These are phyloP conservation scores for Dothiorella sarmentorum DNA, from an alignment of 2,329 filamentous ascomycete genomes.

Conservation along the genomic window DNA sequence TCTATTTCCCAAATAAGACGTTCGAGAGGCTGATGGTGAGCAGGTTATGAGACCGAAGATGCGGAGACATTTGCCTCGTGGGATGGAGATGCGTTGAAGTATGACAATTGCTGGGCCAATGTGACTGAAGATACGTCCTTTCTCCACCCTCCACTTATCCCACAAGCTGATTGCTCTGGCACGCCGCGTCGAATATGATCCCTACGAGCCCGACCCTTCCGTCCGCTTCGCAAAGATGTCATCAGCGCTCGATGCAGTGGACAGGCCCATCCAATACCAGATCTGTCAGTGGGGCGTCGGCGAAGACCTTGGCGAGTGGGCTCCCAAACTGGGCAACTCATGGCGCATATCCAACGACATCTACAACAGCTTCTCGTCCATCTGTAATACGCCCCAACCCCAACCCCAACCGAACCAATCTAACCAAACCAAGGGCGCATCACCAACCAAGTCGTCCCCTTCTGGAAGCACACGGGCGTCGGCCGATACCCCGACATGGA, in stretches of 20 bases:
- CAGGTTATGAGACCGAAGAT: slow-evolving; percentile 24
- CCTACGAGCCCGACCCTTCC: slow-evolving; percentile 3
- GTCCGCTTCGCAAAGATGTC: slow-evolving; percentile 21
- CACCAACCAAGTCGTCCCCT: slow-evolving; percentile 33
- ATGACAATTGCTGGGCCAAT: slow-evolving; percentile 49
- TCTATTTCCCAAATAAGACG: slow-evolving; percentile 30
- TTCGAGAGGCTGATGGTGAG: slow-evolving; percentile 27
- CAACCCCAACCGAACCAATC: too few species aligned
- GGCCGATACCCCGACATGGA: slow-evolving; percentile 27
- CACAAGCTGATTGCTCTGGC: background rate
- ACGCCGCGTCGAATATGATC: background rate
- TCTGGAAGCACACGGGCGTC: slow-evolving; percentile 27
- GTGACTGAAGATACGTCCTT: slow-evolving; percentile 22
- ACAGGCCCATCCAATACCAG: slow-evolving; percentile 26
- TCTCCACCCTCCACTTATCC: too few species aligned
- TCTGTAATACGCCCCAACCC: too few species aligned
- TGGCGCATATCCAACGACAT: slow-evolving; percentile 25
- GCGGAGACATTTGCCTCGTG: slow-evolving; percentile 28
- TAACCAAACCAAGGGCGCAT: too few species aligned
- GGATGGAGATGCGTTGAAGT: slow-evolving; percentile 47
- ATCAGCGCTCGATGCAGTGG: slow-evolving; percentile 22
- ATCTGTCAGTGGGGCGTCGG: slow-evolving; percentile 28
- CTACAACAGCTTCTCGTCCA: slow-evolving; percentile 4
- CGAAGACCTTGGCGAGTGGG: slow-evolving; percentile 26
- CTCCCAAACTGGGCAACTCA: slow-evolving; percentile 25